These are phyloP conservation scores for Pseudocercospora eumusae DNA, from an alignment of 2,329 filamentous ascomycete species.

Conservation along the genomic window DNA sequence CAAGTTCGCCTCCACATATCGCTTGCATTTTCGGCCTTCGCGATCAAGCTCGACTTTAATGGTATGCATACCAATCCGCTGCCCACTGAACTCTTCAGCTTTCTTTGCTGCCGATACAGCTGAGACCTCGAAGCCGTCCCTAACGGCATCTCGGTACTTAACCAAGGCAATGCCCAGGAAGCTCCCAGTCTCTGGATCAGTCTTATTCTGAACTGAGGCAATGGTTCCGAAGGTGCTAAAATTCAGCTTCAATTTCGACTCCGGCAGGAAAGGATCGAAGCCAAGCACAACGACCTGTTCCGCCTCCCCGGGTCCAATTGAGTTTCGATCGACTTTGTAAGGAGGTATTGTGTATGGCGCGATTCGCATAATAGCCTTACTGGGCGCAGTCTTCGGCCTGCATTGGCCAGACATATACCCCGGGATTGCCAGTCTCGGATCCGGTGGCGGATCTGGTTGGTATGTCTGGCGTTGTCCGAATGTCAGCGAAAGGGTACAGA, in stretches of 20 bases:
- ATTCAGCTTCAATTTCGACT: constrained; percentile 67
- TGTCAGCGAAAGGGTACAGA: constrained; percentile 46
- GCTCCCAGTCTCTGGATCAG: constrained; percentile 90
- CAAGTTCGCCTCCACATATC: constrained; percentile 73
- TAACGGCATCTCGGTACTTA: constrained; percentile 74
- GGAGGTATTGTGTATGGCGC: constrained; percentile 78
- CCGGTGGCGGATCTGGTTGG: constrained; percentile 67
- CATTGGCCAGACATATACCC: constrained; percentile 59
- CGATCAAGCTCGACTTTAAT: constrained; percentile 87
- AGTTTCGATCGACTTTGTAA: constrained; percentile 82
- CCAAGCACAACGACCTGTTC: constrained; percentile 91
- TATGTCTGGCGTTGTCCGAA: constrained; percentile 58
- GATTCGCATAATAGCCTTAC: constrained; percentile 69
- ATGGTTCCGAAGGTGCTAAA: constrained; percentile 86
- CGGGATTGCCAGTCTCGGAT: constrained; percentile 74
- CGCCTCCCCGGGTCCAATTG: constrained; percentile 83
- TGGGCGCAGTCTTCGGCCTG: constrained; percentile 57
- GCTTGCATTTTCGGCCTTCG: constrained; percentile 78
- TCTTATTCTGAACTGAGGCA: constrained; percentile 86
- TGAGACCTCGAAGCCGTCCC: constrained; percentile 57
- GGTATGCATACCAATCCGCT: constrained; percentile 73
- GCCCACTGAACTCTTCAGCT: constrained; percentile 76
- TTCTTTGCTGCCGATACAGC: constrained; percentile 79
- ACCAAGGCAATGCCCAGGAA: constrained; percentile 93
- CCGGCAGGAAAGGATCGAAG: constrained; percentile 87